A percentile compares a stretch with the other conserved stretches of the same genome.
Conservation (phyloP, 306 rosid genomes). For the Medicago lupulina region DNA sequence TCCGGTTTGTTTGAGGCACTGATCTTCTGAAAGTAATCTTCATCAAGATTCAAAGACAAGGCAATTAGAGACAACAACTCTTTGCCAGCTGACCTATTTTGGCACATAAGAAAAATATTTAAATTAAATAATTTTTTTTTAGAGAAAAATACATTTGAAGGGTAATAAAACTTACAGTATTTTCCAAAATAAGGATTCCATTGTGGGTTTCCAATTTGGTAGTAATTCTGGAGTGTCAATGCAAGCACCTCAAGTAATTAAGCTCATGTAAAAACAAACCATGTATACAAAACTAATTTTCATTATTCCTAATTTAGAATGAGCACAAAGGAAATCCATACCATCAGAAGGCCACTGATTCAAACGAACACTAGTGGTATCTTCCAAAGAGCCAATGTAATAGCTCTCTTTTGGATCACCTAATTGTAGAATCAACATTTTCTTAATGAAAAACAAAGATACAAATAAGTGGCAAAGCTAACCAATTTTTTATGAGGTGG, state of each 20-base stretch:
- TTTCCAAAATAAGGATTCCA: slow-evolving; percentile 63
- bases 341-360: slow-evolving; percentile 94
- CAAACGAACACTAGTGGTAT: slow-evolving; percentile 41
- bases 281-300: not conserved
- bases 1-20: slow-evolving; percentile 57
- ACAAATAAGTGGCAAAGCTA: too few relatives aligned
- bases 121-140: not conserved
- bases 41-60: slow-evolving; percentile 73
- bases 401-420: slow-evolving; percentile 86
- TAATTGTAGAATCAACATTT: slow-evolving; percentile 8
- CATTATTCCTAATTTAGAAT: not conserved
- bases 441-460: too few relatives aligned
- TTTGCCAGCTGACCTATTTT: slow-evolving; percentile 66
- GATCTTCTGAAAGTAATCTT: slow-evolving; percentile 67
- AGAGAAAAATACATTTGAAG: not conserved
- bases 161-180: slow-evolving; percentile 60
- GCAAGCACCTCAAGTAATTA: not conserved
- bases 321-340: slow-evolving; percentile 27
- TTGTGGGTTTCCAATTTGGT: slow-evolving; percentile 73
- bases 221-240: slow-evolving; percentile 59
- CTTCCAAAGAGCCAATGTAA: slow-evolving; percentile 70
- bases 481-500: too few relatives aligned
- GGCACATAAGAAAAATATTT: slow-evolving; percentile 17
- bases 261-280: slow-evolving; percentile 2
- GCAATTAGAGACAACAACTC: slow-evolving; percentile 65